These are phyloP conservation scores for Styphnolobium japonicum DNA, from an alignment of 306 rosid genomes.

Conservation along the genomic window DNA sequence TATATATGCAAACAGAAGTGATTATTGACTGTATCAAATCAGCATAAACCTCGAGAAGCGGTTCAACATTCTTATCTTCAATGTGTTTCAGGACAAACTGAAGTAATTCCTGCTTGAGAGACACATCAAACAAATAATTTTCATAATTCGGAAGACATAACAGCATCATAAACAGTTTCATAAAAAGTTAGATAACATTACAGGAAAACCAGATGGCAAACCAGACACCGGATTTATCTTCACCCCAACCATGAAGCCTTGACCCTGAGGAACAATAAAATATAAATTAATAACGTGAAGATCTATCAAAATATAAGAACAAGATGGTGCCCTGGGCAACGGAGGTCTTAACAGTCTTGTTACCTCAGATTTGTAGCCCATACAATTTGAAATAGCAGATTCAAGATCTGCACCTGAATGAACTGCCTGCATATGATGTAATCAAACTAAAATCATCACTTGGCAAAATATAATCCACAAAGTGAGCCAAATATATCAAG, in stretches of 20 bases:
- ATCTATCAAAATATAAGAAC: slow-evolving; percentile 26
- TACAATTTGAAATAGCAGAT: slow-evolving; percentile 78
- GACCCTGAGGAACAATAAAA: slow-evolving; percentile 64
- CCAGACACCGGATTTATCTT: slow-evolving; percentile 85
- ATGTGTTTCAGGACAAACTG: slow-evolving; percentile 68
- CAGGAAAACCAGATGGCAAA: slow-evolving; percentile 85
- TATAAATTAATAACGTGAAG: slow-evolving; percentile 14
- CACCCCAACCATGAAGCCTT: slow-evolving; percentile 99
- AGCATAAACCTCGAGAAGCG: slow-evolving; percentile 75
- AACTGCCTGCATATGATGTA: slow-evolving; percentile 70
- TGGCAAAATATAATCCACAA: slow-evolving; percentile 8
- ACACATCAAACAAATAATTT: slow-evolving; percentile 4
- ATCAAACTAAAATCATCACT: slow-evolving; percentile 10
- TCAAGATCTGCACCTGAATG: slow-evolving; percentile 99
- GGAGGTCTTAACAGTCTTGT: slow-evolving; percentile 17
- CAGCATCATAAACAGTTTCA: slow-evolving; percentile 20
- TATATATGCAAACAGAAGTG: neutral
- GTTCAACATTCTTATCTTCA: slow-evolving; percentile 76
- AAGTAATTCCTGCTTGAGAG: slow-evolving; percentile 59
- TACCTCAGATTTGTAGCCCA: slow-evolving; percentile 94
- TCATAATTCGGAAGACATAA: slow-evolving; percentile 20
- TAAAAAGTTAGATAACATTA: slow-evolving; percentile 43
- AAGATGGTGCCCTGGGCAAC: slow-evolving; percentile 1
- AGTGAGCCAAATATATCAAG: slow-evolving; percentile 23
- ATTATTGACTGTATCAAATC: slow-evolving; percentile 8